Base-by-base conservation (phyloP, 2,329 filamentous ascomycete genomes). In the Penicillium occitanis region DNA sequence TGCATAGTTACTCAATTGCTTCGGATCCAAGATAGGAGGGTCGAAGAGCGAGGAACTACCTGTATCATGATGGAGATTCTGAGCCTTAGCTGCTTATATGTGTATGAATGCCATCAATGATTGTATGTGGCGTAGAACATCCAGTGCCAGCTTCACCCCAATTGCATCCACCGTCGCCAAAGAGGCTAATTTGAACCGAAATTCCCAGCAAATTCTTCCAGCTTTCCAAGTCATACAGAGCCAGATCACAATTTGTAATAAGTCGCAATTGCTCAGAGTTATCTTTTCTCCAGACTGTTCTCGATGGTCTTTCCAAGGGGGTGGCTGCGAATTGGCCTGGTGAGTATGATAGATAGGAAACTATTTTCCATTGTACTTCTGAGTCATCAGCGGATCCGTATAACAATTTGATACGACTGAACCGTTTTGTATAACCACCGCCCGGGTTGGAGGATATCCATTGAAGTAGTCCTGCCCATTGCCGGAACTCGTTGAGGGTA, bases 81-180 rank as follows among this genome's bases (percentile, higher is more conserved):
- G 71, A 25, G 72, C 75, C 2, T 71, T 73, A 2, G 70, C 71
- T 1, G 79, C 77, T 81, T 80, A 84, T 17, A 75, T 69, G 37
- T 79, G 75, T 42, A 82, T 74, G 59, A 85, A 85, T 3, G 74
- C 69, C 63, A 80, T 72, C 63, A 85, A 69, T 0, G 79, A 71
- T 19, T 78, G 73, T 1, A 82, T 82, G 67, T 85, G 83, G 0
- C 80, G 79, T 3, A 85, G 72, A 3, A 75, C 73, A 25, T 25
- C 25, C 25, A 69, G 83, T 0, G 80, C 76, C 22, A 82, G 69
- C 57, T 76, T 76, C n/a, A 82, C 71, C 10, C 77, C 76, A 10
- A 85, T 68, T 1, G 76, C 78, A 51, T 2, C 79, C 79, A 0
- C 81, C 80, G 59, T 79, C 80, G 8, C 71, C 67, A 67, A 84